phyloP scores from a whole-genome alignment of 768 basidiomycete species.

The Boletus eberwhitei region DNA sequence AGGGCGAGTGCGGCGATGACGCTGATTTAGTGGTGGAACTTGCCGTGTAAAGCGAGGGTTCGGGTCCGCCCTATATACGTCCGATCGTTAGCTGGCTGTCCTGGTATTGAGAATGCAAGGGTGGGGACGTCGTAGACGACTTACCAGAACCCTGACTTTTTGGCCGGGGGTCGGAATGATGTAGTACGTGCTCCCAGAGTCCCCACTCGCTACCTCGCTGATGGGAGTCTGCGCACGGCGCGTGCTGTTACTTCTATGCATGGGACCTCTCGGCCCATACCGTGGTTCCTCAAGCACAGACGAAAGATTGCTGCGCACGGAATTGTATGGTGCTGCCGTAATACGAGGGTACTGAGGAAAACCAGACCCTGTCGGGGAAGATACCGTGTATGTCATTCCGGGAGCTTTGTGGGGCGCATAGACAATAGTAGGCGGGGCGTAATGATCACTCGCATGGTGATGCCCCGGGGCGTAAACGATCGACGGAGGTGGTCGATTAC shows the following conservation, averaged over 20 bases:
- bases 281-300: slow-evolving; percentile 40
- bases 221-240: slow-evolving; percentile 36
- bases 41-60: slow-evolving; percentile 53
- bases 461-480: slow-evolving; percentile 55
- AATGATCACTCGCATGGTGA: slow-evolving; percentile 46
- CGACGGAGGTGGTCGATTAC: slow-evolving; percentile 45
- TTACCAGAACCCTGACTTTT: slow-evolving; percentile 71
- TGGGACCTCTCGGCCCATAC: slow-evolving; percentile 27
- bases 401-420: slow-evolving; percentile 55
- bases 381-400: slow-evolving; percentile 67
- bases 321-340: slow-evolving; percentile 41
- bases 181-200: slow-evolving; percentile 72
- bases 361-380: slow-evolving; percentile 45
- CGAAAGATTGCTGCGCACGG: slow-evolving; percentile 34
- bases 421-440: slow-evolving; percentile 58
- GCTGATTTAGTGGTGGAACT: slow-evolving; percentile 58
- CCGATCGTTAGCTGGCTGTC: slow-evolving; percentile 29
- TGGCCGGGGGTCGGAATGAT: slow-evolving; percentile 68
- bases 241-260: slow-evolving; percentile 26
- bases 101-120: slow-evolving; percentile 10
- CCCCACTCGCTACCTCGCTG: slow-evolving; percentile 43
- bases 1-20: slow-evolving; percentile 44
- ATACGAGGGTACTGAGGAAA: slow-evolving; percentile 41
- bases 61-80: slow-evolving; percentile 37
- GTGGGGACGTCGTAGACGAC: slow-evolving; percentile 28